Conservation (phyloP, 1,284 basidiomycete species). For the Apiotrichum porosum region DNA sequence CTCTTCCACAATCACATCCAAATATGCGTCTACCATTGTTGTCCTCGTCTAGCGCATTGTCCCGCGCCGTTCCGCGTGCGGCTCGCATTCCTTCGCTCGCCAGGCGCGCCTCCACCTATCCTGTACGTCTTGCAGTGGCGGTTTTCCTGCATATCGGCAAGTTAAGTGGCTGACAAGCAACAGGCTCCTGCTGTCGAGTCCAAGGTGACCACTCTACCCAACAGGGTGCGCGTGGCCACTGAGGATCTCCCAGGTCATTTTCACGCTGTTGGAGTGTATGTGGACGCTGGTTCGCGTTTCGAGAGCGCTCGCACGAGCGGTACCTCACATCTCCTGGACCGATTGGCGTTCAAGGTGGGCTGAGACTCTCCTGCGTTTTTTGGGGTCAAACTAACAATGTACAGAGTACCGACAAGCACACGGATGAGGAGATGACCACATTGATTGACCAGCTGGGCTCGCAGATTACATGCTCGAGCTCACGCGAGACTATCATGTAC, state of each 20-base stretch:
- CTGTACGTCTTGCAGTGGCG: constrained; percentile 2
- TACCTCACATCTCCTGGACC: constrained; percentile 84
- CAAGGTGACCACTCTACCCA: constrained; percentile 74
- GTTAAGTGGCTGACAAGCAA: background rate
- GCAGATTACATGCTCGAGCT: constrained; percentile 86
- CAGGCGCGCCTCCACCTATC: constrained; percentile 5
- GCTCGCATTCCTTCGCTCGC: background rate
- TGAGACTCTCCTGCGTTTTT: background rate
- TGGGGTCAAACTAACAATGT: background rate
- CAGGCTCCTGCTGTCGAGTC: background rate
- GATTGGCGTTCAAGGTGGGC: constrained; percentile 92
- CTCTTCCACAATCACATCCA: no score
- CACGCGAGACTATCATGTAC: constrained; percentile 95
- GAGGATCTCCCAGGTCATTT: constrained; percentile 91
- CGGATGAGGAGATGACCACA: constrained; percentile 67
- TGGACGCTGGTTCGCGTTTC: constrained; percentile 91
- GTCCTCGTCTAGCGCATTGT: constrained; percentile 5
- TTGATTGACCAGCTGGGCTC: constrained; percentile 84
- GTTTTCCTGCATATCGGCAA: background rate
- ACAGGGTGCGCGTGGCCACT: constrained; percentile 87
- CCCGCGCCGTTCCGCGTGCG: background rate
- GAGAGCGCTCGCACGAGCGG: constrained; percentile 73
- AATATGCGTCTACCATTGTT: constrained; percentile 14
- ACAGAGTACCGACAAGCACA: constrained; percentile 52
- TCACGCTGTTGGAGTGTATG: constrained; percentile 85